Conservation (phyloP, 305 asterid genomes). For the Rubia tinctorum region DNA sequence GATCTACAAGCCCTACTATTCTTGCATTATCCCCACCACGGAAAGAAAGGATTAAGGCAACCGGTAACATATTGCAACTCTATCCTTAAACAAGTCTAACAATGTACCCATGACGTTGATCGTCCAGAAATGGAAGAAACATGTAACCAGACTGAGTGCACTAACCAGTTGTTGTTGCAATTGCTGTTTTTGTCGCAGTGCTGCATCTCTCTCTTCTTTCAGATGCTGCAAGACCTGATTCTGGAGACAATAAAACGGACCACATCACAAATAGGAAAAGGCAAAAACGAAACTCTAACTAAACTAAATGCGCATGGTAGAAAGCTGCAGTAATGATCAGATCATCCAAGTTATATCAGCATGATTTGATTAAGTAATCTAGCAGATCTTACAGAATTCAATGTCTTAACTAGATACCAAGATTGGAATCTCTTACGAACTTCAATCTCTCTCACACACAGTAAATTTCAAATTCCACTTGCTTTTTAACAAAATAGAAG, state of each 20-base stretch:
- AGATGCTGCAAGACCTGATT: slow-evolving; percentile 55
- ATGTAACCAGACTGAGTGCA: slow-evolving; percentile 7
- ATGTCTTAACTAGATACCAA: background rate
- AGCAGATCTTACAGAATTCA: slow-evolving; percentile 8
- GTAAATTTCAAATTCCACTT: background rate
- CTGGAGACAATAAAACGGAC: slow-evolving; percentile 27
- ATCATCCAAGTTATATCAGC: background rate
- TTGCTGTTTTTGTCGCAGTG: slow-evolving; percentile 49
- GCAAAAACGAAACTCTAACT: background rate
- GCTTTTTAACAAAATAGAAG: background rate
- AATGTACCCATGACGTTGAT: background rate
- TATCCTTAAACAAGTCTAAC: background rate
- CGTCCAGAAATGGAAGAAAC: background rate
- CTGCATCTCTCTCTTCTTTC: slow-evolving; percentile 66
- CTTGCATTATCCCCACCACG: background rate
- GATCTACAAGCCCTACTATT: background rate
- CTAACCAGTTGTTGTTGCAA: slow-evolving; percentile 71
- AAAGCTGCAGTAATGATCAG: background rate
- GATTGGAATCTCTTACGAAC: background rate
- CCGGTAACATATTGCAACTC: background rate
- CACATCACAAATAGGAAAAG: background rate
- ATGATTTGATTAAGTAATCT: background rate
- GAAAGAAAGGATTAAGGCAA: background rate
- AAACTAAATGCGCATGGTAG: background rate
- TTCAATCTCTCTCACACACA: background rate